A percentile compares a stretch with the other conserved stretches of the same genome.
Conservation (phyloP, 2,329 filamentous ascomycete genomes). For the Phialophora chinensis region DNA sequence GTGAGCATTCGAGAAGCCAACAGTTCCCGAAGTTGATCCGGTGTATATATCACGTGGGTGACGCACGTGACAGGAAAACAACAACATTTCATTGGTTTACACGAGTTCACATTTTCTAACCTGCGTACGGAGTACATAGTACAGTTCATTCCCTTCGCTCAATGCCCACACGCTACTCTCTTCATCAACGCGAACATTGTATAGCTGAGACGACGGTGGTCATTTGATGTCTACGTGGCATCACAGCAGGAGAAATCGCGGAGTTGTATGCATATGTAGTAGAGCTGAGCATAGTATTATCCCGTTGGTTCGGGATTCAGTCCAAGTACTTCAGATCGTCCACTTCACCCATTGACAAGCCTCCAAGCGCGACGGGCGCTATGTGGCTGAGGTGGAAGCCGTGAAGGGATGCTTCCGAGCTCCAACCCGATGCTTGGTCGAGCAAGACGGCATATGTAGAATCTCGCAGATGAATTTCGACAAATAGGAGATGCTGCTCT, state of each 20-base stretch:
- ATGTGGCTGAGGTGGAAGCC: background rate
- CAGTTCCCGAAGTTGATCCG: slow-evolving; percentile 15
- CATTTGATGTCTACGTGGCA: too few species aligned
- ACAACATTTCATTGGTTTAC: too few species aligned
- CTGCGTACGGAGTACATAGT: too few species aligned
- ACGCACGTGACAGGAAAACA: too few species aligned
- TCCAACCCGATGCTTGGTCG: background rate
- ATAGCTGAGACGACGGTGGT: too few species aligned
- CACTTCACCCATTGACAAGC: background rate
- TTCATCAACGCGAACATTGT: too few species aligned
- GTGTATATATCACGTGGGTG: background rate
- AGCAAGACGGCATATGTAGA: background rate
- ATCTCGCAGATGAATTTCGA: slow-evolving; percentile 47
- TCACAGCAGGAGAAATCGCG: too few species aligned
- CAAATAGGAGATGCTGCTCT: slow-evolving; percentile 49
- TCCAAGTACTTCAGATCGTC: background rate
- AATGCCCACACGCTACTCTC: too few species aligned
- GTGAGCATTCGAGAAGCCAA: too few species aligned
- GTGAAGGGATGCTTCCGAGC: background rate
- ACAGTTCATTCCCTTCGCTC: too few species aligned
- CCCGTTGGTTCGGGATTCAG: background rate
- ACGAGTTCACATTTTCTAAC: too few species aligned
- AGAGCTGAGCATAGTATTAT: background rate
- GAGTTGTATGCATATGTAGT: too few species aligned
- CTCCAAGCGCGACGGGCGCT: background rate